Evolutionary conservation across 169 alveolate species (phyloP).

Genomic region (Eimeria necatrix): DNA sequence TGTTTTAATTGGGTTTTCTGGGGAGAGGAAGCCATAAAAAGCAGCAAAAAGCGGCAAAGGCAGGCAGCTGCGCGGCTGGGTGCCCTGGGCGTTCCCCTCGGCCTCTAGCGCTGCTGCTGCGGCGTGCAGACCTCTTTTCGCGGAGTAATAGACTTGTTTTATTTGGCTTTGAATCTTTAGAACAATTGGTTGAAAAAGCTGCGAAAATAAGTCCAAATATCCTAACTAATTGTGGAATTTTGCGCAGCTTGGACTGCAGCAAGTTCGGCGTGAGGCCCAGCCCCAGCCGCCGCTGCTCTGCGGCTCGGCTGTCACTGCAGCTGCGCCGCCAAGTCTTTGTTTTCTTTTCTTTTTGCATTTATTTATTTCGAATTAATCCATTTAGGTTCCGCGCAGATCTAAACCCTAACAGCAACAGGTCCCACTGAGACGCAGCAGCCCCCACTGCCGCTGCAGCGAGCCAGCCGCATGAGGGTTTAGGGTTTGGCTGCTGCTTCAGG

Average conservation of each 20-base stretch:
- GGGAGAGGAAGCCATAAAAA: not conserved
- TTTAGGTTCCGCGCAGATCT: not conserved
- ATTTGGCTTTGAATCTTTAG: not conserved
- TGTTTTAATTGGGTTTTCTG: not conserved
- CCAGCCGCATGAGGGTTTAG: not conserved
- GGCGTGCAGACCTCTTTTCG: not conserved
- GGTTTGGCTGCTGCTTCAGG: conserved; percentile 15
- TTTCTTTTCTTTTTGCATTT: not conserved
- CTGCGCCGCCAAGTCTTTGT: not conserved
- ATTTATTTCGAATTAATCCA: not conserved
- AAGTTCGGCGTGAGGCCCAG: no score
- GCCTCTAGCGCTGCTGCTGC: not conserved
- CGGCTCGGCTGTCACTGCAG: not conserved
- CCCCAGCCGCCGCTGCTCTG: not conserved
- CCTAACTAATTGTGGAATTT: no score
- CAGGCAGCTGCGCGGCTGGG: not conserved
- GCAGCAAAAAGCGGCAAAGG: not conserved
- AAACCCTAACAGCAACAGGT: not conserved
- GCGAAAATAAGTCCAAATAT: no score
- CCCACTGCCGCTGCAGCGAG: not conserved
- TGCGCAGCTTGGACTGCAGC: no score
- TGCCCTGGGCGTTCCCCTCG: not conserved
- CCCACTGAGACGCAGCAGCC: not conserved
- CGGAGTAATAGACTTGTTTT: not conserved
- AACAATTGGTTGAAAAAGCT: no score